phyloP scores from a whole-genome alignment of 352 stramenopile species.

The Pelagophyceae sp. region DNA sequence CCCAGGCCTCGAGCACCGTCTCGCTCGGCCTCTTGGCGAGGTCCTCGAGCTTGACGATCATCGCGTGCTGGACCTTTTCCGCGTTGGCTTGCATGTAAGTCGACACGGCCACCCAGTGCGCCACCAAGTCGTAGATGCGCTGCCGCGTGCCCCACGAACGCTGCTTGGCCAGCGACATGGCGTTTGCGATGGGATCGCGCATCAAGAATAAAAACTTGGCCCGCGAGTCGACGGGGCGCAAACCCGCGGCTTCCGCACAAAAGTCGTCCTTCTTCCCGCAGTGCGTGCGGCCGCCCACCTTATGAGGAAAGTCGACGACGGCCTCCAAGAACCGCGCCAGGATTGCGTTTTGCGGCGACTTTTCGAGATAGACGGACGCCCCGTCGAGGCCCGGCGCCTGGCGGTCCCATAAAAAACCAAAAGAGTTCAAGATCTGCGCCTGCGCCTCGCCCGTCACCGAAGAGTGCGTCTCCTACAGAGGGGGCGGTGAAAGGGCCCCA shows the following conservation, averaged over 20 bases:
- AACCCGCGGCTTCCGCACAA: not conserved
- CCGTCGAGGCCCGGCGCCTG: not conserved
- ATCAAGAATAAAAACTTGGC: not conserved
- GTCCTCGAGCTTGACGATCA: not conserved
- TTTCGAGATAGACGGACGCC: not conserved
- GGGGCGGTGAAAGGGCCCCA: too few relatives aligned
- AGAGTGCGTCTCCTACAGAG: too few relatives aligned
- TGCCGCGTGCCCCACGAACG: too few relatives aligned
- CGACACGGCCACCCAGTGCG: not conserved
- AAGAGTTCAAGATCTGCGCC: not conserved
- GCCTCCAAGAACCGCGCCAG: constrained; percentile 1
- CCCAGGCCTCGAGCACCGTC: not conserved
- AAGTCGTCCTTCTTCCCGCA: not conserved
- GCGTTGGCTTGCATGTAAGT: not conserved
- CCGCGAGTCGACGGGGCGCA: not conserved
- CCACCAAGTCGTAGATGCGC: not conserved
- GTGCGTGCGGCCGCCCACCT: not conserved
- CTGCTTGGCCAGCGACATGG: not conserved
- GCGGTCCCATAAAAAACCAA: not conserved
- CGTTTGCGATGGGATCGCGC: not conserved
- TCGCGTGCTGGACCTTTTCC: not conserved
- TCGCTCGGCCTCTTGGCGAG: not conserved
- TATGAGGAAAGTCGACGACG: constrained; percentile 1
- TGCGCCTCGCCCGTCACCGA: not conserved
- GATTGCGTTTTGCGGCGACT: constrained; percentile 6